Percentiles rank a stretch among this genome's conserved stretches.
Conservation (phyloP, 192 early-diverging fungal genomes). For the Gaertneriomyces sp. region DNA sequence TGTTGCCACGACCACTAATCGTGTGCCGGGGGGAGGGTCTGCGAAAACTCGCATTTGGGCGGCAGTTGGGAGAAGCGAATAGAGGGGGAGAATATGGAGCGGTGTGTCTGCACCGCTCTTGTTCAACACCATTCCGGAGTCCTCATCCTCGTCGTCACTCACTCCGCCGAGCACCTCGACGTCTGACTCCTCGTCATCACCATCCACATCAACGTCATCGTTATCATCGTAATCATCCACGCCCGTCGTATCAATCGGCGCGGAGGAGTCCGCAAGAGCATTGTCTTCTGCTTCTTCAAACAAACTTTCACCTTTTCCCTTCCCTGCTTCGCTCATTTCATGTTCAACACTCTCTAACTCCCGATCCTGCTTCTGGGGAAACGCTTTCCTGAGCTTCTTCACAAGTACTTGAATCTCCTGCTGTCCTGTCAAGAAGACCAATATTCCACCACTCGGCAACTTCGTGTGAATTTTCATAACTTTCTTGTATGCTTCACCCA, state of each 20-base stretch:
- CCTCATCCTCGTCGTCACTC: constrained; percentile 59
- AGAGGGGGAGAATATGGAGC: constrained; percentile 95
- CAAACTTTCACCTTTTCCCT: constrained; percentile 1
- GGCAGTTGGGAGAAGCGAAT: constrained; percentile 86
- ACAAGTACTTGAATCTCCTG: constrained; percentile 82
- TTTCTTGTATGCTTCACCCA: constrained; percentile 86
- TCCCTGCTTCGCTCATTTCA: constrained; percentile 25
- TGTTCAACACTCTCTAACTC: constrained; percentile 20
- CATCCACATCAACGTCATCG: constrained; percentile 33
- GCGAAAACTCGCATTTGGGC: constrained; percentile 92
- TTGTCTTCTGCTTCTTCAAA: constrained; percentile 16
- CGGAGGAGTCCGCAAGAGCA: constrained; percentile 34
- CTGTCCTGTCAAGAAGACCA: constrained; percentile 95
- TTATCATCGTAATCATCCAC: constrained; percentile 61
- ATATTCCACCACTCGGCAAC: constrained; percentile 89
- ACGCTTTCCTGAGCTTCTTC: constrained; percentile 69
- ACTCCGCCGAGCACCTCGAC: constrained; percentile 49
- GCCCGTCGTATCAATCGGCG: constrained; percentile 30
- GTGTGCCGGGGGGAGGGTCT: constrained; percentile 76
- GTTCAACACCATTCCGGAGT: constrained; percentile 27
- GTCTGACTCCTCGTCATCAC: constrained; percentile 65
- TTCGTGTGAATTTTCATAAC: constrained; percentile 88
- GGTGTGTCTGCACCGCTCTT: constrained; percentile 39
- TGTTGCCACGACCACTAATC: constrained; percentile 92
- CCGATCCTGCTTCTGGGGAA: constrained; percentile 46